A percentile compares a stretch with the other conserved stretches of the same genome.
Conservation (phyloP, 1,284 basidiomycete species). For the Bondarzewia mesenterica region DNA sequence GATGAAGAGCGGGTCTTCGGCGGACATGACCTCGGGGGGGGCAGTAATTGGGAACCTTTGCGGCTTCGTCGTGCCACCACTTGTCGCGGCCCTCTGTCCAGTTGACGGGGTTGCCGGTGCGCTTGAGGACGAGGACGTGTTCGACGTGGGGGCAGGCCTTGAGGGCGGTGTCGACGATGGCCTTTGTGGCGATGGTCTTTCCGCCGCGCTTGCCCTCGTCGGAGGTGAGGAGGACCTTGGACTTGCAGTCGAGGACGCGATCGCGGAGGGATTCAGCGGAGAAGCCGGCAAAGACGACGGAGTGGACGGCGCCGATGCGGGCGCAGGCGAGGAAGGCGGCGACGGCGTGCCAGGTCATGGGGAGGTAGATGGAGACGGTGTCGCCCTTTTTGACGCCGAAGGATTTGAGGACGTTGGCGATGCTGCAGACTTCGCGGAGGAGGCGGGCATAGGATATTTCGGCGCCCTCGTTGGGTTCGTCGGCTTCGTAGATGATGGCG, state of each 20-base stretch:
- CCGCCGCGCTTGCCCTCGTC: conserved; percentile 95
- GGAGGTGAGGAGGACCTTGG: conserved; percentile 87
- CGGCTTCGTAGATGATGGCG: conserved; percentile 98
- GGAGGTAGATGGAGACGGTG: conserved; percentile 85
- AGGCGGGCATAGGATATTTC: conserved; percentile 82
- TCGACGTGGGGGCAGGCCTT: conserved; percentile 82
- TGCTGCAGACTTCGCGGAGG: conserved; percentile 80
- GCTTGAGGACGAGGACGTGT: conserved; percentile 84
- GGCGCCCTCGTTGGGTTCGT: conserved; percentile 81
- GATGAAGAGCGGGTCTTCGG: conserved; percentile 96
- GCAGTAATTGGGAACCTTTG: conserved; percentile 84
- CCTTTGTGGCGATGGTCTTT: conserved; percentile 93
- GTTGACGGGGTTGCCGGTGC: conserved; percentile 82
- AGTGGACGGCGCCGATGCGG: conserved; percentile 94
- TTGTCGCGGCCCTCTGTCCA: conserved; percentile 84
- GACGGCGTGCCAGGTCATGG: conserved; percentile 90
- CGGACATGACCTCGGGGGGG: conserved; percentile 79
- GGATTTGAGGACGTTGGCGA: conserved; percentile 89
- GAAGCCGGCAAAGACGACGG: conserved; percentile 98
- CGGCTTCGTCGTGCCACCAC: conserved; percentile 95
- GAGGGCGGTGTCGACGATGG: conserved; percentile 89
- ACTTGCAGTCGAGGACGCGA: conserved; percentile 86
- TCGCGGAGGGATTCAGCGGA: conserved; percentile 95
- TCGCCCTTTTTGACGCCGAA: conserved; percentile 96
- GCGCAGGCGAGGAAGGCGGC: conserved; percentile 97